Percentiles rank a stretch among this genome's conserved stretches.
These are phyloP conservation scores for Sarocladiaceae sp. DNA, from an alignment of 2,329 filamentous ascomycete species.

Conservation along the genomic window DNA sequence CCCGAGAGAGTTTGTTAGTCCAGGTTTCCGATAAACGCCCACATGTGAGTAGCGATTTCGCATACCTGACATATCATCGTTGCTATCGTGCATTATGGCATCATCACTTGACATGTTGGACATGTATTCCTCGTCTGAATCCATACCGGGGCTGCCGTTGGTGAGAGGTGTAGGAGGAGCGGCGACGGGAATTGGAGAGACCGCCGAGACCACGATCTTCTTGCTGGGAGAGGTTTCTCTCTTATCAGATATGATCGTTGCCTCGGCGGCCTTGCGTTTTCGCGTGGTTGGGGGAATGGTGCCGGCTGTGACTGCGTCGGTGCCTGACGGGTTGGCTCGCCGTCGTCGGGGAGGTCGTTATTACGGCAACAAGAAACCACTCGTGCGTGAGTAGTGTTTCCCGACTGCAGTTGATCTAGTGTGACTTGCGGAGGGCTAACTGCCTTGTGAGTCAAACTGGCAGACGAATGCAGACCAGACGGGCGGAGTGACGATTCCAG, in stretches of 20 bases:
- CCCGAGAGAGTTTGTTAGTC: too few species aligned
- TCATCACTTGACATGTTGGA: constrained; percentile 71
- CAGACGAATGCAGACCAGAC: neutral
- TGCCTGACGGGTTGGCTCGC: constrained; percentile 6
- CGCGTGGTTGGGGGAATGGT: constrained; percentile 54
- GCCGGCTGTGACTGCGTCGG: constrained; percentile 24
- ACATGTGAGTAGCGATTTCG: neutral
- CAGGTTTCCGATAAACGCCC: neutral
- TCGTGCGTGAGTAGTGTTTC: neutral
- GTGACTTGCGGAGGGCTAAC: neutral
- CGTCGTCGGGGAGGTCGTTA: neutral
- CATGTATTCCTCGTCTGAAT: constrained; percentile 93
- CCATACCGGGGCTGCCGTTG: constrained; percentile 61
- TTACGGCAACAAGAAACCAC: too few species aligned
- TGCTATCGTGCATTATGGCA: constrained; percentile 68
- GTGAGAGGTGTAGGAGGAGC: constrained; percentile 55
- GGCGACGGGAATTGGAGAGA: constrained; percentile 18
- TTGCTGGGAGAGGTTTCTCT: constrained; percentile 42
- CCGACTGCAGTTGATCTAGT: neutral
- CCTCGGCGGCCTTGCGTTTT: constrained; percentile 61
- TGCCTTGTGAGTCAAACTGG: too few species aligned
- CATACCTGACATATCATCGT: constrained; percentile 55
- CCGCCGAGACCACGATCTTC: constrained; percentile 50
- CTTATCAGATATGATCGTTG: constrained; percentile 46
- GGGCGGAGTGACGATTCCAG: too few species aligned